Percentiles rank a stretch among this genome's conserved stretches.
Conservation (phyloP, 2,329 filamentous ascomycete species). For the Cercospora berteroae region DNA sequence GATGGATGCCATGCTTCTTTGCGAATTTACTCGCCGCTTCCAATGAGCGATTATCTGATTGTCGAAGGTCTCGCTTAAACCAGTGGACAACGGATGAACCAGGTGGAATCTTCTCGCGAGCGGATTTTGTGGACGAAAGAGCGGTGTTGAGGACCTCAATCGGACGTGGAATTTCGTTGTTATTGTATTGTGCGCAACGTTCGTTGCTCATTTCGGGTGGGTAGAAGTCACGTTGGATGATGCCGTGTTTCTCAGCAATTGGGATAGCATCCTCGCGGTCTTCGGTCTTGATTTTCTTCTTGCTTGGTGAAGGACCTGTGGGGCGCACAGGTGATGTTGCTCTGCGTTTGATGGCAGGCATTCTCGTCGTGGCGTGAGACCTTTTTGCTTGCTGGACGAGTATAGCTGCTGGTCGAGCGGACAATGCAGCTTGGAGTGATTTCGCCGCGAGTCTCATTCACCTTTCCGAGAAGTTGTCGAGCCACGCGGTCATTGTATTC, state of each 20-base stretch:
- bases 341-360: constrained; percentile 33
- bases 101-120: constrained; percentile 53
- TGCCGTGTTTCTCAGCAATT: constrained; percentile 39
- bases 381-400: background rate
- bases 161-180: constrained; percentile 67
- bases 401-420: background rate
- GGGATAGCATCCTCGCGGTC: constrained; percentile 23
- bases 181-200: constrained; percentile 70
- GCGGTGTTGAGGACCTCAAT: constrained; percentile 65
- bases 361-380: background rate
- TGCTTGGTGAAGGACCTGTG: constrained; percentile 15
- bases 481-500: background rate
- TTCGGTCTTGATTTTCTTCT: constrained; percentile 22
- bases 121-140: constrained; percentile 58
- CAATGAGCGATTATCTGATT: constrained; percentile 70
- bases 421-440: background rate
- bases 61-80: constrained; percentile 82
- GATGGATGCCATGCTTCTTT: constrained; percentile 63
- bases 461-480: background rate
- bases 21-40: constrained; percentile 66
- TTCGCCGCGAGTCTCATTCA: background rate
- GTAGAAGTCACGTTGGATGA: constrained; percentile 65
- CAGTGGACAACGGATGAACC: constrained; percentile 75
- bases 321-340: constrained; percentile 35
- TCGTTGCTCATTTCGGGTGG: constrained; percentile 81